phyloP scores from a whole-genome alignment of 768 basidiomycete genomes.

The Boletus sp. region DNA sequence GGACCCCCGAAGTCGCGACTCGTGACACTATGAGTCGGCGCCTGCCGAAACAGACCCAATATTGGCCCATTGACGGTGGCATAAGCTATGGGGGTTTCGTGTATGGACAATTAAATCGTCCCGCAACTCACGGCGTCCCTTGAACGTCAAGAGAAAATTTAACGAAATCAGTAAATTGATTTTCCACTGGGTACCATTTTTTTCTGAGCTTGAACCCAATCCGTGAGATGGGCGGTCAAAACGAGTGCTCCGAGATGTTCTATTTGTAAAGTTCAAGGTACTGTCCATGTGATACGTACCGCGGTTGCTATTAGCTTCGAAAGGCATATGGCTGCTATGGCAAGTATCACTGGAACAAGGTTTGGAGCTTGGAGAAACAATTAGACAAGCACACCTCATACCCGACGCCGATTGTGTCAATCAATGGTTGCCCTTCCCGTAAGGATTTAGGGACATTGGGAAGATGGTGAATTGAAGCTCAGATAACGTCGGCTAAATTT shows the following conservation, averaged over 20 bases:
- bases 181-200: constrained; percentile 1
- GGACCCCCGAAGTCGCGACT: too few relatives aligned
- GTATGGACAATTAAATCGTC: constrained; percentile 8
- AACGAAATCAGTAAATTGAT: not conserved
- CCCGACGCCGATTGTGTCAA: constrained; percentile 17
- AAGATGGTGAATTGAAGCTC: too few relatives aligned
- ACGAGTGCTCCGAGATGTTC: not conserved
- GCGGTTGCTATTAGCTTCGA: not conserved
- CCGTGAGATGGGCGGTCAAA: constrained; percentile 10
- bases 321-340: not conserved
- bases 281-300: constrained; percentile 11
- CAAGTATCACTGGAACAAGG: constrained; percentile 16
- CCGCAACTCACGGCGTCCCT: constrained; percentile 1
- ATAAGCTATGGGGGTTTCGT: not conserved
- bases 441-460: too few relatives aligned
- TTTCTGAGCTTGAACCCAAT: constrained; percentile 14
- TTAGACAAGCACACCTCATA: constrained; percentile 22
- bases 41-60: too few relatives aligned
- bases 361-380: constrained; percentile 11
- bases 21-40: too few relatives aligned
- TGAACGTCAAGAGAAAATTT: not conserved
- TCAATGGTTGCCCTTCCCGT: not conserved
- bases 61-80: too few relatives aligned
- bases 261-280: constrained; percentile 1
- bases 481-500: too few relatives aligned